phyloP scores from a whole-genome alignment of 768 basidiomycete species.

The Lactarius sp. region DNA sequence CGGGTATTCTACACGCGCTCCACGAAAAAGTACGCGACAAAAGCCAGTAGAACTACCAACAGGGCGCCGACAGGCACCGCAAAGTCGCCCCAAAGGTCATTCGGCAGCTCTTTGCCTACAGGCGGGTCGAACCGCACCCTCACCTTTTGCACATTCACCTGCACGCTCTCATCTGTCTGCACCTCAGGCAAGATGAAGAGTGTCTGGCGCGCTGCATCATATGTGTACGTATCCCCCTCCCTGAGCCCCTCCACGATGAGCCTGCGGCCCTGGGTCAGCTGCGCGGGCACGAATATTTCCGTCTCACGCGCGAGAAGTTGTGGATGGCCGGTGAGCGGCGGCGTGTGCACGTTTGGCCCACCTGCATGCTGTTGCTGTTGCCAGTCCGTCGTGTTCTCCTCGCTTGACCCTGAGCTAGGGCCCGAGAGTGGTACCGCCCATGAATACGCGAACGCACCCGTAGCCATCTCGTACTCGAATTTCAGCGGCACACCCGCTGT shows the following conservation, averaged over 20 bases:
- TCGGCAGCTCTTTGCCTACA: constrained; percentile 49
- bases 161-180: constrained; percentile 34
- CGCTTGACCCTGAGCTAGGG: constrained; percentile 3
- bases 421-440: constrained; percentile 47
- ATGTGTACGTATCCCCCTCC: constrained; percentile 45
- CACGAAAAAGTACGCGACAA: constrained; percentile 27
- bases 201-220: constrained; percentile 69
- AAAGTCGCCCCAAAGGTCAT: constrained; percentile 64
- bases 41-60: constrained; percentile 32
- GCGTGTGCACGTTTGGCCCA: constrained; percentile 31
- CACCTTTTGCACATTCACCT: constrained; percentile 39
- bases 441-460: constrained; percentile 57
- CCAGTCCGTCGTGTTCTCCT: background rate
- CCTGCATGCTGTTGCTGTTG: background rate
- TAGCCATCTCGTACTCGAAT: constrained; percentile 75
- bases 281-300: constrained; percentile 76
- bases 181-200: constrained; percentile 54
- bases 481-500: constrained; percentile 76
- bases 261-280: constrained; percentile 51
- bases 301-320: constrained; percentile 55
- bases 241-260: constrained; percentile 55
- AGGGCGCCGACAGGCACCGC: constrained; percentile 33
- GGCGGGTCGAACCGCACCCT: constrained; percentile 54
- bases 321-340: constrained; percentile 40
- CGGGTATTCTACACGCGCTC: background rate